phyloP scores from a whole-genome alignment of 768 basidiomycete genomes.

The Clitopilus hobsonii region DNA sequence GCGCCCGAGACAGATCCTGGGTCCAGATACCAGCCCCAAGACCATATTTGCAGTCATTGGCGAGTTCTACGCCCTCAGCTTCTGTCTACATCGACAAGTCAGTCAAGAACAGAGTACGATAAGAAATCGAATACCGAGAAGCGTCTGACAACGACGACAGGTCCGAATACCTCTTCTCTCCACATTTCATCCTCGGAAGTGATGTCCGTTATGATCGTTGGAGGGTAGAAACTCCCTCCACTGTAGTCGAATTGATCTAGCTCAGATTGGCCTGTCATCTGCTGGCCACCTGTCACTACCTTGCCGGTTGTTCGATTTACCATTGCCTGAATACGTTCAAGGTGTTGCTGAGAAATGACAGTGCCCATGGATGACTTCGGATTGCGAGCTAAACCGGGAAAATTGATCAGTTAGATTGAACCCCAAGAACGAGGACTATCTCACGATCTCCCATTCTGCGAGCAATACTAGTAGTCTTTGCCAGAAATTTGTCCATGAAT shows the following conservation, averaged over 20 bases:
- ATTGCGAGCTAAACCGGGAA: slow-evolving; percentile 52
- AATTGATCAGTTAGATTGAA: not conserved
- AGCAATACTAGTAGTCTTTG: slow-evolving; percentile 59
- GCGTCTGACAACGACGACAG: slow-evolving; percentile 66
- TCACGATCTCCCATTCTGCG: slow-evolving; percentile 75
- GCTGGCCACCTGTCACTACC: slow-evolving; percentile 59
- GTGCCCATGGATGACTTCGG: slow-evolving; percentile 74
- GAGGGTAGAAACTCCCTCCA: slow-evolving; percentile 71
- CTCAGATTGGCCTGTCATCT: slow-evolving; percentile 55
- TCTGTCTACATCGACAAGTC: slow-evolving; percentile 39
- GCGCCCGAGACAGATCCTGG: slow-evolving; percentile 65
- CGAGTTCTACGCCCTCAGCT: slow-evolving; percentile 58
- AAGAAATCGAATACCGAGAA: slow-evolving; percentile 22
- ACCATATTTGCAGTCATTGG: slow-evolving; percentile 77
- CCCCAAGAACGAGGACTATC: slow-evolving; percentile 17
- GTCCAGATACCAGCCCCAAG: slow-evolving; percentile 84
- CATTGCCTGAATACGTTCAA: slow-evolving; percentile 60
- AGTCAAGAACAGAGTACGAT: not conserved
- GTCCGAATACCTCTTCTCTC: slow-evolving; percentile 84
- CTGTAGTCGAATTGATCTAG: slow-evolving; percentile 74
- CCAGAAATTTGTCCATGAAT: slow-evolving; percentile 59
- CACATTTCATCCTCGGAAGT: slow-evolving; percentile 58
- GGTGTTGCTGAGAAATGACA: slow-evolving; percentile 63
- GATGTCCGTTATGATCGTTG: slow-evolving; percentile 67
- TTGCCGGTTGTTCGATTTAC: slow-evolving; percentile 40